Conservation (phyloP, 176 grass and related monocot species). For the Paspalum vaginatum region DNA sequence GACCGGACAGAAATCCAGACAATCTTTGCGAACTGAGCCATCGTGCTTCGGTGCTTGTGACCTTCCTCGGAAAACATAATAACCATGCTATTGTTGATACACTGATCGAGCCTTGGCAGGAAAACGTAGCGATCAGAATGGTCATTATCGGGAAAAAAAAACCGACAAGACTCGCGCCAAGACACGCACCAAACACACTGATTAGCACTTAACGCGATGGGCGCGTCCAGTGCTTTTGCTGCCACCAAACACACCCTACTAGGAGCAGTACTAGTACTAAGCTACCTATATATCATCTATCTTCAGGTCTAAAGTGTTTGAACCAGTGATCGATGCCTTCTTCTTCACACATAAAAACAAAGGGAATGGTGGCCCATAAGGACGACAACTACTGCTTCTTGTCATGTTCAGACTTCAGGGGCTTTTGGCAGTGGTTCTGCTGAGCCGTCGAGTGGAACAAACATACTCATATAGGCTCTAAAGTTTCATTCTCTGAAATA, state of each 20-base stretch:
- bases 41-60: neutral
- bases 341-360: neutral
- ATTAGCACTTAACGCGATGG: neutral
- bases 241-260: conserved; percentile 36
- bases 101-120: conserved; percentile 30
- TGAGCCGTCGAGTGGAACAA: conserved; percentile 12
- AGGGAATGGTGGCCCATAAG: neutral
- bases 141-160: conserved; percentile 26
- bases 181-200: conserved; percentile 39
- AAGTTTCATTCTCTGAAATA: neutral
- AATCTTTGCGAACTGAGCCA: neutral
- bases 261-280: neutral
- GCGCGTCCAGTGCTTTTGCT: conserved; percentile 30
- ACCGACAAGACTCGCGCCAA: conserved; percentile 19
- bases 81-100: neutral
- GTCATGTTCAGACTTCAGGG: neutral
- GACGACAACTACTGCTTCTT: conserved; percentile 20
- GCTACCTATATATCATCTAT: neutral
- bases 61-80: neutral
- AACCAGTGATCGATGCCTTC: neutral
- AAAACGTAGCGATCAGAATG: conserved; percentile 46
- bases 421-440: conserved; percentile 25
- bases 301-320: neutral
- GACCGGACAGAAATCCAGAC: neutral
- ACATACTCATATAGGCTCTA: neutral